phyloP scores from a whole-genome alignment of 2,329 filamentous ascomycete genomes.

The Parascedosporium putredinis region DNA sequence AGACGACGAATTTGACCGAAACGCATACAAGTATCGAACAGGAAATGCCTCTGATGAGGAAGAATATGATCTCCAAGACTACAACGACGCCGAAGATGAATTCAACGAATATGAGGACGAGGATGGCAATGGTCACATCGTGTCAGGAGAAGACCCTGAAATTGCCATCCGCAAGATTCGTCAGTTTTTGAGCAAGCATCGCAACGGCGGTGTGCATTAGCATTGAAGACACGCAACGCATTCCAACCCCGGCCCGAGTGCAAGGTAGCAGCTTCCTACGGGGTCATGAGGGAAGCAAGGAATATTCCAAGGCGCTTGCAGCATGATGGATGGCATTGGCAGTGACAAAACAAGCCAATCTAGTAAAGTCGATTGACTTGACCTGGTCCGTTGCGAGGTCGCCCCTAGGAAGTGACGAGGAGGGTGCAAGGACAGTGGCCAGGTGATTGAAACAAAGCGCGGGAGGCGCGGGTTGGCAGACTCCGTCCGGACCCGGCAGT shows the following conservation, averaged over 20 bases:
- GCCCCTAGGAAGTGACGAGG: background rate
- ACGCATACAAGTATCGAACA: conserved; percentile 33
- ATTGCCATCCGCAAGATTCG: conserved; percentile 17
- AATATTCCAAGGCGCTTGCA: too few species aligned
- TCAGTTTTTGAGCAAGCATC: conserved; percentile 12
- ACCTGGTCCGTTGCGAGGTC: too few species aligned
- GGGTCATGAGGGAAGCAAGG: too few species aligned
- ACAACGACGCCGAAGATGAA: conserved; percentile 47
- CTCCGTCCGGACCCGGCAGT: conserved; percentile 3
- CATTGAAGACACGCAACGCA: background rate
- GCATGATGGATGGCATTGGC: too few species aligned
- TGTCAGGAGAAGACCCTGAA: conserved; percentile 25
- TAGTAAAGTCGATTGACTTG: too few species aligned
- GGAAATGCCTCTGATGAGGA: conserved; percentile 29
- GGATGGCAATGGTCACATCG: conserved; percentile 25
- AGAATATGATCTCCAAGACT: conserved; percentile 40
- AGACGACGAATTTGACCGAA: conserved; percentile 24
- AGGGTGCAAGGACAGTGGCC: background rate
- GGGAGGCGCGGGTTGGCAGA: background rate
- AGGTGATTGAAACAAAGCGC: background rate
- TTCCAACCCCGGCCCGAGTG: too few species aligned
- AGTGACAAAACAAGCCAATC: too few species aligned
- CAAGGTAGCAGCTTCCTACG: too few species aligned
- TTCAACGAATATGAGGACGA: conserved; percentile 29
- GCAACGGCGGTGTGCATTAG: background rate